Evolutionary conservation across 768 basidiomycete species (phyloP).

Genomic region (Leccinum disarticulatum): DNA sequence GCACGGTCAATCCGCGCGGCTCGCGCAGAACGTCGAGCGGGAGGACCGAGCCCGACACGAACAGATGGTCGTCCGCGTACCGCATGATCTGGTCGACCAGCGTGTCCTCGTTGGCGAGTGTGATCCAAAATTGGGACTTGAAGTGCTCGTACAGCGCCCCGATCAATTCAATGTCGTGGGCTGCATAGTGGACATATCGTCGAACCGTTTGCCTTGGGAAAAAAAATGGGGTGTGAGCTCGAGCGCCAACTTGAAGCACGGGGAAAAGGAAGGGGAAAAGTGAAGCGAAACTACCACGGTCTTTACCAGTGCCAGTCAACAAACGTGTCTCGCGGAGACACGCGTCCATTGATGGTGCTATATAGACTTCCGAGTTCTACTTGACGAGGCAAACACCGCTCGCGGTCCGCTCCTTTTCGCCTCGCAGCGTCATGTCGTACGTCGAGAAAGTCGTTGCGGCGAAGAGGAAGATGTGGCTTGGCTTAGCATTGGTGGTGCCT

Average conservation of each 20-base stretch:
- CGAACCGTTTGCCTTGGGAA: conserved; percentile 31
- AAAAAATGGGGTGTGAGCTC: background rate
- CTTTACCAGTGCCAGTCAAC: conserved; percentile 30
- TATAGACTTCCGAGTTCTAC: conserved; percentile 26
- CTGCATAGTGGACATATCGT: conserved; percentile 37
- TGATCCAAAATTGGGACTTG: conserved; percentile 24
- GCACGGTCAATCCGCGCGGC: conserved; percentile 22
- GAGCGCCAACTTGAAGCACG: too few relatives aligned
- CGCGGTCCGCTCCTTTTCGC: conserved; percentile 26
- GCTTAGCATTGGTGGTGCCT: too few relatives aligned
- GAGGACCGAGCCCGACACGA: conserved; percentile 17
- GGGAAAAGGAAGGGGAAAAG: background rate
- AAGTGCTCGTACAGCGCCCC: conserved; percentile 36
- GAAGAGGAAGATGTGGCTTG: too few relatives aligned
- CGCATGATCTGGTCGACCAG: too few relatives aligned
- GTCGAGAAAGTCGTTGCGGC: too few relatives aligned
- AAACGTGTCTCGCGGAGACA: conserved; percentile 25
- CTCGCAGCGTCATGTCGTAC: conserved; percentile 12
- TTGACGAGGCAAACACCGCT: conserved; percentile 28
- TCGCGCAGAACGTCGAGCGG: conserved; percentile 30
- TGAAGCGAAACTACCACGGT: conserved; percentile 30
- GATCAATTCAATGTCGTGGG: conserved; percentile 43
- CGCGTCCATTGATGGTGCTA: conserved; percentile 31
- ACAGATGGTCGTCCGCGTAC: conserved; percentile 19
- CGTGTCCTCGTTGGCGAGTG: conserved; percentile 4